Evolutionary conservation across 2,329 filamentous ascomycete genomes (phyloP), one percentile per base, ranked within the genome.

Genomic region (Diaporthe velutina): DNA sequence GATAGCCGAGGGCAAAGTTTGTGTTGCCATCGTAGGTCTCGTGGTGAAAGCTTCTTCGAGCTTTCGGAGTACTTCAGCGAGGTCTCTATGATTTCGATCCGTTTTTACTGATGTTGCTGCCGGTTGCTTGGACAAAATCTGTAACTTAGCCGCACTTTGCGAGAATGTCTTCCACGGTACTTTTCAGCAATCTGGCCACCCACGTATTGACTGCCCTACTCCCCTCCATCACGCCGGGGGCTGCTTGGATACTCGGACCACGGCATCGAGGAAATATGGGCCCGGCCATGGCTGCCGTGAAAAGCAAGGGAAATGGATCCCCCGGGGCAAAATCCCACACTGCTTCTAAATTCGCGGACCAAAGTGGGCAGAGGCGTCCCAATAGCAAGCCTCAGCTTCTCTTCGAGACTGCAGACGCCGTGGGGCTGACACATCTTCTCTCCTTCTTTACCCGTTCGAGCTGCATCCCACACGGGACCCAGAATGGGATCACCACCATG

Each of bases 181-280:
- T 33, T 61, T n/a, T 13, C 42, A 72, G 28, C 33, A 42, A 25
- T 17, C 13, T 28, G 57, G 8, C 50, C 25, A 38, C 12, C 57
- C 19, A 33, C 6, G 25, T 35, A 38, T 17, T 28, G 25, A 72
- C 25, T n/a, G 55, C 55, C 22, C 8, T 58, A 22, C 33, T 40
- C 30, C 30, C 52, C 45, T 45, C 17, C 33, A 38, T 64, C 33
- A 19, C 17, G 33, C 33, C 40, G 57, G 74, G 71, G 74, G 71
- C 74, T 75, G 74, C 74, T 67, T 30, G 74, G 57, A 75, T 42
- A 75, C 19, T 55, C 38, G 38, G 25, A 61, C 42, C 25, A 40
- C 64, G 42, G 54, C 64, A 70, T 38, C 30, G 55, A 42, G 42
- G 19, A 54, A 70, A n/a, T 45, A 35, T 35, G 67, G 60, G 61